These are phyloP conservation scores for Gillenia trifoliata DNA, from an alignment of 306 rosid species.

Conservation along the genomic window DNA sequence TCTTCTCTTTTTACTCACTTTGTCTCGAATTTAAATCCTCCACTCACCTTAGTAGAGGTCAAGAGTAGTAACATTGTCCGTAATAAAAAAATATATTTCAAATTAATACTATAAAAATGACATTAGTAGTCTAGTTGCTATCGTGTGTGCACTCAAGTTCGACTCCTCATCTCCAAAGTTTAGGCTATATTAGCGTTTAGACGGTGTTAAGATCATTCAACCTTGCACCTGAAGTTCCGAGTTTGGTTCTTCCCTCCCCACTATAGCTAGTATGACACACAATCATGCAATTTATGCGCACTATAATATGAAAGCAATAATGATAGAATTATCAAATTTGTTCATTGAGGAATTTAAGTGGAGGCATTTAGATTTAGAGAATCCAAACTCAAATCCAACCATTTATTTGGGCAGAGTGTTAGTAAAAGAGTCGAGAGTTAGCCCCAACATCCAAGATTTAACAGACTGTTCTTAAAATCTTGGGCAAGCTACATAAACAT, in stretches of 20 bases:
- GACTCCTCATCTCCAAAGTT: neutral
- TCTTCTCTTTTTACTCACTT: neutral
- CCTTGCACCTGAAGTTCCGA: neutral
- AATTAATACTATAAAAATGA: neutral
- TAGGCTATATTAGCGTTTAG: neutral
- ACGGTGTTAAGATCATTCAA: neutral
- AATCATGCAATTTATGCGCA: too few species aligned
- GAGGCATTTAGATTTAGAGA: neutral
- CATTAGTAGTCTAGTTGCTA: too few species aligned
- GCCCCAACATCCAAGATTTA: too few species aligned
- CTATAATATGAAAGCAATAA: neutral
- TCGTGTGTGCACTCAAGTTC: too few species aligned
- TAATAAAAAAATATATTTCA: too few species aligned
- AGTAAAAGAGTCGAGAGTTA: too few species aligned
- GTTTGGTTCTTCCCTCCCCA: neutral
- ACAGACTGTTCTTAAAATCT: too few species aligned
- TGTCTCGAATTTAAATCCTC: too few species aligned
- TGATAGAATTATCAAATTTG: neutral
- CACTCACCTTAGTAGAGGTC: too few species aligned
- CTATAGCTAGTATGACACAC: neutral
- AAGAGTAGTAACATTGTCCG: rapidly evolving
- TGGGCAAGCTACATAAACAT: too few species aligned
- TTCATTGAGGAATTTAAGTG: neutral
- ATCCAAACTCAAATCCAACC: neutral
- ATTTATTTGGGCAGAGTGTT: too few species aligned